Evolutionary conservation across 805 yeast species (phyloP).

Genomic region (Barnettozyma californica): DNA sequence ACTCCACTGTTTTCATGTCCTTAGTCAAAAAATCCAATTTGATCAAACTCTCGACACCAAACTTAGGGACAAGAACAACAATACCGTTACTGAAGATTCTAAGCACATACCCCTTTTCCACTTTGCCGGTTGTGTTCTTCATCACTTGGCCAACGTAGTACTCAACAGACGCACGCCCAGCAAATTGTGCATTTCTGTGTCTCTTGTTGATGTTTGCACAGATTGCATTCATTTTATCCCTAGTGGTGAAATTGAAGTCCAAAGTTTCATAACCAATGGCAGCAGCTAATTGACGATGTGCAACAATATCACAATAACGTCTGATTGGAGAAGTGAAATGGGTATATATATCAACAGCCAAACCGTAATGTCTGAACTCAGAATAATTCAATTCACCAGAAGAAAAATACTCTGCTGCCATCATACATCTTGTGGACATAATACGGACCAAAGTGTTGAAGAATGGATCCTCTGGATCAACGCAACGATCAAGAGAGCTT

Average conservation of each 20-base stretch:
- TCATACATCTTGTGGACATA: constrained; percentile 98
- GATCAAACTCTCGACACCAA: constrained; percentile 92
- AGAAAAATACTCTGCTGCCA: constrained; percentile 97
- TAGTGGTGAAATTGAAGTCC: constrained; percentile 80
- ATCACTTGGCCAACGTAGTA: constrained; percentile 97
- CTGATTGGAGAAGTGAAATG: constrained; percentile 98
- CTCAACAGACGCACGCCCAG: constrained; percentile 96
- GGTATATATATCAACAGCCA: constrained; percentile 95
- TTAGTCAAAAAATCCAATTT: constrained; percentile 69
- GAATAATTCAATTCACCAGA: constrained; percentile 86
- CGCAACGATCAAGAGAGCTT: constrained; percentile 86
- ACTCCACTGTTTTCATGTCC: constrained; percentile 55
- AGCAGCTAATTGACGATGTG: constrained; percentile 96
- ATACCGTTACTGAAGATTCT: constrained; percentile 92
- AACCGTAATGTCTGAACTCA: constrained; percentile 93
- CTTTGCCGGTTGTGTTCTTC: constrained; percentile 50
- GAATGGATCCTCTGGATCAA: constrained; percentile 77
- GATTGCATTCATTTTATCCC: constrained; percentile 80
- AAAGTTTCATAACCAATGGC: constrained; percentile 91
- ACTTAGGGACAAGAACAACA: constrained; percentile 90
- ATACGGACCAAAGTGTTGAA: constrained; percentile 91
- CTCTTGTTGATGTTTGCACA: constrained; percentile 87
- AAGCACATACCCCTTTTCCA: constrained; percentile 86
- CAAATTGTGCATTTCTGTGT: constrained; percentile 97
- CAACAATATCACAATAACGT: constrained; percentile 96